Percentiles rank a stretch among this genome's conserved stretches.
These are phyloP conservation scores for Tuber microsphaerosporum DNA, from an alignment of 495 filamentous ascomycete genomes.

Conservation along the genomic window DNA sequence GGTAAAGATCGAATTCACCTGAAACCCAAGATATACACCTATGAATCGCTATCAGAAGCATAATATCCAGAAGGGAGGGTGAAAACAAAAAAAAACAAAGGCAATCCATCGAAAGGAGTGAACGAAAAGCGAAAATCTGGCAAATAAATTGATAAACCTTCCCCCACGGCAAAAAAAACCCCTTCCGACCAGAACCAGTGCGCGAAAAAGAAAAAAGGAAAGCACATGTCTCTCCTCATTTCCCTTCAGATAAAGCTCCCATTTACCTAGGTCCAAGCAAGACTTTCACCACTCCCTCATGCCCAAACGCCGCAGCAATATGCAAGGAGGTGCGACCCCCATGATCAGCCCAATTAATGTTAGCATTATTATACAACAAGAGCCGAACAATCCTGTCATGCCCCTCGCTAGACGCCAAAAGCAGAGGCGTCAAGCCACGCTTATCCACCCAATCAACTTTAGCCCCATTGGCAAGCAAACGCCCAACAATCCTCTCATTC, in stretches of 20 bases:
- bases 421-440: constrained; percentile 39
- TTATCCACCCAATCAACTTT: constrained; percentile 34
- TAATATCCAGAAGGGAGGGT: background rate
- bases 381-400: constrained; percentile 27
- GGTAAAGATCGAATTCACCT: background rate
- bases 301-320: constrained; percentile 27
- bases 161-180: background rate
- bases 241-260: background rate
- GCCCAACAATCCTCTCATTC: constrained; percentile 26
- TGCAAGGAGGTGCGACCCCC: constrained; percentile 30
- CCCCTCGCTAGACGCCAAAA: constrained; percentile 28
- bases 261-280: constrained; percentile 5
- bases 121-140: background rate
- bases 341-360: constrained; percentile 20
- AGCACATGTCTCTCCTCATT: background rate
- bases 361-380: constrained; percentile 23
- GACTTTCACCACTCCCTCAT: constrained; percentile 17
- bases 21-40: background rate
- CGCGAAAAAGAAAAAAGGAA: background rate
- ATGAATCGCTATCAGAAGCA: background rate
- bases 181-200: background rate
- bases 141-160: background rate
- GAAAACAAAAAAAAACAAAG: background rate
- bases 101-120: background rate
- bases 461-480: constrained; percentile 40